Evolutionary conservation across 257 asterid genomes (phyloP).

Genomic region (Nemophila menziesii): DNA sequence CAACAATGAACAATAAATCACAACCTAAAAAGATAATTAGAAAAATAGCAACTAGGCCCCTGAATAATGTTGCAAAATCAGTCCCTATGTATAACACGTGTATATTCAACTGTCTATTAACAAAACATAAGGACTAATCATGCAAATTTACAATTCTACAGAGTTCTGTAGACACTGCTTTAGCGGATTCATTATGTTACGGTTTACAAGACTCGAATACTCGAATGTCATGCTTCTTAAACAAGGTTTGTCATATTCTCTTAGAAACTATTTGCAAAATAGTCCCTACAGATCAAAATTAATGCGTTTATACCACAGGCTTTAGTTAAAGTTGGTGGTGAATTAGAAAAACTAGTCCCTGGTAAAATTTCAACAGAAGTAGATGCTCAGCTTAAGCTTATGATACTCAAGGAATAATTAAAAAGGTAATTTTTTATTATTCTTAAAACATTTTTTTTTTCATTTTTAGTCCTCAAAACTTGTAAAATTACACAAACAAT

Average conservation of each 20-base stretch:
- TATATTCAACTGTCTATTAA: too few relatives aligned
- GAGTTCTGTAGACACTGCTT: conserved; percentile 90
- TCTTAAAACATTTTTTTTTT: background rate
- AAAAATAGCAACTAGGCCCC: too few relatives aligned
- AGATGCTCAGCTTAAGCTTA: conserved; percentile 95
- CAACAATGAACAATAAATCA: too few relatives aligned
- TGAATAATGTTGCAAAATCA: too few relatives aligned
- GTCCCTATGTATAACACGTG: too few relatives aligned
- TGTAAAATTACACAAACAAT: too few relatives aligned
- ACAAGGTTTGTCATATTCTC: conserved; percentile 46
- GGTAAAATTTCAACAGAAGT: conserved; percentile 99
- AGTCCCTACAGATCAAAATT: too few relatives aligned
- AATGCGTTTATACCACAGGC: conserved; percentile 57
- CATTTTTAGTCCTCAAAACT: too few relatives aligned
- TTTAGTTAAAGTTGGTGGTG: conserved; percentile 84
- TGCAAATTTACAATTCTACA: too few relatives aligned
- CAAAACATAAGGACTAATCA: too few relatives aligned
- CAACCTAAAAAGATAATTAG: too few relatives aligned
- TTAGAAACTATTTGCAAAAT: too few relatives aligned
- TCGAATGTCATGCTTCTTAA: conserved; percentile 70
- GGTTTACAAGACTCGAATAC: conserved; percentile 38
- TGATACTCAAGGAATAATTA: conserved; percentile 64
- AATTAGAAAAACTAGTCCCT: conserved; percentile 84
- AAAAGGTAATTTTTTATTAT: conserved; percentile 42
- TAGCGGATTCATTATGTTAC: conserved; percentile 71